phyloP scores from a whole-genome alignment of 108 stramenopile species.

The Cyclotella baltica region DNA sequence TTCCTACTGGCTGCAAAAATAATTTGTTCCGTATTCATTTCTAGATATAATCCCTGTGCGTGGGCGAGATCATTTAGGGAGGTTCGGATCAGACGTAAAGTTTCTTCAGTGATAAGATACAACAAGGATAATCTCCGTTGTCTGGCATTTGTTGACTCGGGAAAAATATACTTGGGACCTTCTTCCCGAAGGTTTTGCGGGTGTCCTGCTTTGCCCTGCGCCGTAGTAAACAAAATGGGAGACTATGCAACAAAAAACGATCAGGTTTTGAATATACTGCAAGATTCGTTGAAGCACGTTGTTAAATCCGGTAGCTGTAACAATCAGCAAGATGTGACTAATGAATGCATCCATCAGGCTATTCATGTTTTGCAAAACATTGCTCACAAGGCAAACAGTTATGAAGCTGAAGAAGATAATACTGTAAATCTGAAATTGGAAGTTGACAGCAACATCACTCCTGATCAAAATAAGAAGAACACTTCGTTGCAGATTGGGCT shows the following conservation, averaged over 20 bases:
- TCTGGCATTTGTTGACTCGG: background rate
- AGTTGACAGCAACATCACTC: background rate
- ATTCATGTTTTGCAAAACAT: constrained; percentile 13
- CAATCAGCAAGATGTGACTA: background rate
- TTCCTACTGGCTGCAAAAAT: background rate
- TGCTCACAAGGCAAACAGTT: constrained; percentile 3
- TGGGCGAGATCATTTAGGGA: background rate
- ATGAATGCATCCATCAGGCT: constrained; percentile 3
- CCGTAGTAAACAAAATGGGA: background rate
- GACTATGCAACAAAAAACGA: background rate
- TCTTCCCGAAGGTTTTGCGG: background rate
- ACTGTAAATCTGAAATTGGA: background rate
- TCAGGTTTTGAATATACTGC: constrained; percentile 15
- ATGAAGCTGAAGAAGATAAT: background rate
- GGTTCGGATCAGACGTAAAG: too few species aligned
- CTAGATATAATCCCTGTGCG: background rate
- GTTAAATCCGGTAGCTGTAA: background rate
- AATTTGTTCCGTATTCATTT: background rate
- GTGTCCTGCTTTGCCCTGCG: background rate
- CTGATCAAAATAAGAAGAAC: background rate
- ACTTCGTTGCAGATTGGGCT: background rate
- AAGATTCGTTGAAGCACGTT: constrained; percentile 9
- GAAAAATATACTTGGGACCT: background rate
- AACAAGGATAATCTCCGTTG: too few species aligned
- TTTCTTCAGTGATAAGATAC: too few species aligned